A percentile compares a stretch with the other conserved stretches of the same genome.
These are phyloP conservation scores for Typha latifolia DNA, from an alignment of 176 grass and related monocot genomes.

Conservation along the genomic window DNA sequence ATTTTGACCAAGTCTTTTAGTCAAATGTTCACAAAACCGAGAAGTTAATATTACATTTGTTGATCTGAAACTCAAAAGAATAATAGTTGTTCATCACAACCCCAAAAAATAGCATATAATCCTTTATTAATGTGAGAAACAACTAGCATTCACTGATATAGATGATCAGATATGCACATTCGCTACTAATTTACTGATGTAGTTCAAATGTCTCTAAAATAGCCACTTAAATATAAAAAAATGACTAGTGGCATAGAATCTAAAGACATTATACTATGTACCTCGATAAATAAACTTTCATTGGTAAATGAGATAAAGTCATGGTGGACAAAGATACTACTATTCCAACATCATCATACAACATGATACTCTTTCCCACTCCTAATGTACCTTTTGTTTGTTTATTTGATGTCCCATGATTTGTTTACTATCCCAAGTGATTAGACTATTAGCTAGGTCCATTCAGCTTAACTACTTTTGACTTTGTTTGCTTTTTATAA, in stretches of 20 bases:
- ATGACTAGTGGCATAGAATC: too few species aligned
- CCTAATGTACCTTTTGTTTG: constrained; percentile 16
- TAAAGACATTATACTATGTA: too few species aligned
- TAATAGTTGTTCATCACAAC: neutral
- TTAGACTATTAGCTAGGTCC: neutral
- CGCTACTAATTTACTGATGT: too few species aligned
- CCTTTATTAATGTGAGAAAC: neutral
- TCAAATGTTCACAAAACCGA: neutral
- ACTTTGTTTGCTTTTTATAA: neutral
- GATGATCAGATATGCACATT: too few species aligned
- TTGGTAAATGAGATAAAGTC: too few species aligned
- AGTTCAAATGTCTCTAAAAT: too few species aligned
- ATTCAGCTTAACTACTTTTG: constrained; percentile 10
- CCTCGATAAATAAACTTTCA: too few species aligned
- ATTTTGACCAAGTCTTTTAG: neutral
- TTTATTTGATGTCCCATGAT: constrained; percentile 16
- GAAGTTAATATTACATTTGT: neutral
- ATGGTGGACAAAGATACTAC: too few species aligned
- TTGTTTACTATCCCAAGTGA: neutral
- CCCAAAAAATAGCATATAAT: too few species aligned
- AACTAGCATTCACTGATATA: neutral
- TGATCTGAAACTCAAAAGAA: neutral
- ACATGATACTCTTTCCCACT: neutral
- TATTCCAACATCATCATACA: neutral
- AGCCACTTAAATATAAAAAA: too few species aligned